These are phyloP conservation scores for Hygrophila difformis DNA, from an alignment of 257 asterid genomes.

Conservation along the genomic window DNA sequence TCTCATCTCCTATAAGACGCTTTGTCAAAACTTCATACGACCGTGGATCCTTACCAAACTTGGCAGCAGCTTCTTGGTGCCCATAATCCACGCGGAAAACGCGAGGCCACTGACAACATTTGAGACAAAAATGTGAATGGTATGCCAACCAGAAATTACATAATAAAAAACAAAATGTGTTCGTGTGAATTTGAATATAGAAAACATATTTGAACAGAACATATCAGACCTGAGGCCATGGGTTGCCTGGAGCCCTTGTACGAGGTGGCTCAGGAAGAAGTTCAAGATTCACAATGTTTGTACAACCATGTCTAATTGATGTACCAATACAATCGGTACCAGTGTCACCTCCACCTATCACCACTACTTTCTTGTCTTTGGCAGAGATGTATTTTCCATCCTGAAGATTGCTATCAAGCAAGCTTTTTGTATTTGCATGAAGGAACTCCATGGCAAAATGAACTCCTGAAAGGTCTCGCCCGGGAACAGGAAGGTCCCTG, in stretches of 20 bases:
- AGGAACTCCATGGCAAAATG: slow-evolving; percentile 99
- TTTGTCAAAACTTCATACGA: slow-evolving; percentile 88
- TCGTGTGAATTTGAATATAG: too few species aligned
- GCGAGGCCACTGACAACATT: slow-evolving; percentile 79
- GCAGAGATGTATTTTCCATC: slow-evolving; percentile 93
- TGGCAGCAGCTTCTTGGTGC: slow-evolving; percentile 87
- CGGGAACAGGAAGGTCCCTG: slow-evolving; percentile 99
- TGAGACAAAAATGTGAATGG: slow-evolving; percentile 2
- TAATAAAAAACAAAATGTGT: not conserved
- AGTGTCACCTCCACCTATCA: slow-evolving; percentile 99
- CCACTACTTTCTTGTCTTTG: slow-evolving; percentile 89
- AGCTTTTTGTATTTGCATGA: slow-evolving; percentile 90
- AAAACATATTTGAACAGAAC: not conserved
- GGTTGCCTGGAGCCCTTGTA: slow-evolving; percentile 88
- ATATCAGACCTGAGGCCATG: slow-evolving; percentile 95
- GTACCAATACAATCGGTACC: slow-evolving; percentile 98
- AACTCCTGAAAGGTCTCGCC: slow-evolving; percentile 86
- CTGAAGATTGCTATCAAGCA: slow-evolving; percentile 84
- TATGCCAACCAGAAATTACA: not conserved
- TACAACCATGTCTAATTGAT: slow-evolving; percentile 92
- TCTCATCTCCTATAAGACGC: slow-evolving; percentile 75
- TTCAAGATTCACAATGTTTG: slow-evolving; percentile 63
- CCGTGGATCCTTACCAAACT: slow-evolving; percentile 95
- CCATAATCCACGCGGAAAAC: slow-evolving; percentile 92
- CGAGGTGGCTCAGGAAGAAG: slow-evolving; percentile 94